Conservation (phyloP, 192 early-diverging fungal species). For the Coemansia erecta region DNA sequence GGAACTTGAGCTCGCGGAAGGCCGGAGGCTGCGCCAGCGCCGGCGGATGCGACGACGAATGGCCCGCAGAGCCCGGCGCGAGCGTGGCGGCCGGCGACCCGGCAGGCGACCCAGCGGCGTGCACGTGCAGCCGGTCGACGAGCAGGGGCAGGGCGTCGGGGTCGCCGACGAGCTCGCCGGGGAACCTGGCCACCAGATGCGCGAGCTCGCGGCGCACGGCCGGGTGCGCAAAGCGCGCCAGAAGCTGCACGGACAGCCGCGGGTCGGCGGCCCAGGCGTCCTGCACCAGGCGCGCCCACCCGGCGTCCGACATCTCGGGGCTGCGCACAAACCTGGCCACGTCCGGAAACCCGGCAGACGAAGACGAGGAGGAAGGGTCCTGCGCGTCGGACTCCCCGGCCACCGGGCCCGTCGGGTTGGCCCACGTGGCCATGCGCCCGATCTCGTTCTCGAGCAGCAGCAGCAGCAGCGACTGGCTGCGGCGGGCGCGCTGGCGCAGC, state of each 20-base stretch:
- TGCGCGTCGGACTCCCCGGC: too few relatives aligned
- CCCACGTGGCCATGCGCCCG: conserved; percentile 79
- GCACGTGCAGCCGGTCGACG: conserved; percentile 57
- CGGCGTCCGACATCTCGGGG: conserved; percentile 56
- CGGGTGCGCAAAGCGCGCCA: conserved; percentile 69
- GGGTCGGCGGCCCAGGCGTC: conserved; percentile 87
- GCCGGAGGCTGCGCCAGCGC: conserved; percentile 15
- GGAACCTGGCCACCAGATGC: conserved; percentile 60
- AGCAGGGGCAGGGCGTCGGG: conserved; percentile 74
- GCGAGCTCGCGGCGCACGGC: conserved; percentile 66
- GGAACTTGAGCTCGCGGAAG: conserved; percentile 58
- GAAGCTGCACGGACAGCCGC: conserved; percentile 75
- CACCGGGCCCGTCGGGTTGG: conserved; percentile 68
- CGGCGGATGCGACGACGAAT: conserved; percentile 1
- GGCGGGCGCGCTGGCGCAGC: conserved; percentile 31
- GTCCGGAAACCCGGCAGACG: conserved; percentile 31
- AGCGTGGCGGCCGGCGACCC: not conserved
- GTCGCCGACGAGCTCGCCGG: conserved; percentile 64
- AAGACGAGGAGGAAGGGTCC: not conserved
- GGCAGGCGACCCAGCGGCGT: conserved; percentile 2
- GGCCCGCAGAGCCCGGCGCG: too few relatives aligned
- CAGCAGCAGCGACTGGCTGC: conserved; percentile 59
- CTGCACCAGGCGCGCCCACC: conserved; percentile 72
- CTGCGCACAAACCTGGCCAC: conserved; percentile 24
- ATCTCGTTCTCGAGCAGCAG: conserved; percentile 90